Evolutionary conservation across 306 rosid species (phyloP), one percentile per base, ranked within the genome.

Genomic region (Astragalus membranaceus): DNA sequence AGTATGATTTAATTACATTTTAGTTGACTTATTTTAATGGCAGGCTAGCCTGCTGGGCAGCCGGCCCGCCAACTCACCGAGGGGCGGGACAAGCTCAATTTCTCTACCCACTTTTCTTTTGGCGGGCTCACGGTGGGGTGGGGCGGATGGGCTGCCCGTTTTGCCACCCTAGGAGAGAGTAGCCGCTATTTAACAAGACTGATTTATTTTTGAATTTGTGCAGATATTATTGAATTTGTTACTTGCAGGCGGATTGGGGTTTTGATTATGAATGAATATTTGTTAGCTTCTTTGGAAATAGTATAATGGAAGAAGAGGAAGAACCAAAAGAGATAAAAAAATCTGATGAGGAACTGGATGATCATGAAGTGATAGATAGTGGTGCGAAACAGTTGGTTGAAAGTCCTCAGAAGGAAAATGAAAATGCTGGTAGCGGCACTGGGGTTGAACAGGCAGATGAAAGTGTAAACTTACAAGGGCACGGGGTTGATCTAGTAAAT

Each of bases 261-360:
- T 74, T 72, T 63, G 15, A 9, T 69, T 59, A 55, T 71, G 81
- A 69, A 75, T 75, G 81, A 70, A 46, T 78, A 46, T 55, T 73
- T 76, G 56, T 67, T 75, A 61, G 66, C 14, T 61, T 59, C 59
- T 56, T 41, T 58, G 55, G 64, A 61, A 29, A 56, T 59, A 32
- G 39, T 49, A 84, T 17, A 48, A 89, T 89, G 95, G 96, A 88
- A 64, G 96, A 88, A 83, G 95, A 89, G 67, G 97, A 87, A 52
- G 83, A 91, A 63, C 68, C 75, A 14, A 84, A 79, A 76, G 87
- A 78, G 72, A 37, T 42, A 10, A 81, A 64, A 76, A 56, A 53
- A 59, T 82, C 85, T 41, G 72, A 56, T 72, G 74, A 78, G 59
- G 79, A 69, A 74, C 79, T 75, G 37, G 78, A 77, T 11, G 64